Evolutionary conservation across 306 rosid species (phyloP), one percentile per base, ranked within the genome.

Genomic region (Dalbergia cultrata): DNA sequence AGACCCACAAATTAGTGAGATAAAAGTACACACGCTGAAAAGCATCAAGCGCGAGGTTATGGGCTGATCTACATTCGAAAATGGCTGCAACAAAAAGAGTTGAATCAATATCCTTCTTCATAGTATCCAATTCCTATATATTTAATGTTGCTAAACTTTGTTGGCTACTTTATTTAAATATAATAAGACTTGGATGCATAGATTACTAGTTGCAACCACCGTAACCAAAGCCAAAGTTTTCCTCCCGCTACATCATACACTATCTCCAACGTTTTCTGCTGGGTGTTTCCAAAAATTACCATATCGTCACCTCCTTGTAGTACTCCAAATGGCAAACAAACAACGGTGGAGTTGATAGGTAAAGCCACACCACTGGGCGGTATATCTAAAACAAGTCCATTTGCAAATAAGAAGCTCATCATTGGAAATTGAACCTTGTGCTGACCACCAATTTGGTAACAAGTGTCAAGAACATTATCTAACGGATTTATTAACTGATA

Each of bases 211-310:
- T 33, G 45, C 68, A 63, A 33, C 45, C 68, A 14, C 68, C 45
- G 6, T 63, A 13, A 8, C 68, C 68, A 63, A 63, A 63, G n/a
- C 68, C 68, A 63, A 63, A 63, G 17, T 14, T 63, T 34, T 33
- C 68, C 68, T 63, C 21, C 45, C 2, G 68, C 68, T 13, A 63
- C 45, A 34, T 63, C 68, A 63, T 63, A 63, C 45, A 33, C 68
- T 33, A 63, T 35, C 68, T 63, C 68, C 13, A 63, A 10, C 11
- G 68, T 63, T 63, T 34, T 63, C 68, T 63, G 68, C 21, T 63
- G 68, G 21, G 11, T 2, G 68, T 14, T 63, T 34, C 68, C 68
- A 14, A 63, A 35, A 33, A 63, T 5, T 34, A 63, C 45, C 6
- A 11, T 3, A 34, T 63, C 45, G 1, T 14, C 68, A 7, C 45